These are phyloP conservation scores for Puccinellia tenuiflora DNA, from an alignment of 176 grass and related monocot species.

Conservation along the genomic window DNA sequence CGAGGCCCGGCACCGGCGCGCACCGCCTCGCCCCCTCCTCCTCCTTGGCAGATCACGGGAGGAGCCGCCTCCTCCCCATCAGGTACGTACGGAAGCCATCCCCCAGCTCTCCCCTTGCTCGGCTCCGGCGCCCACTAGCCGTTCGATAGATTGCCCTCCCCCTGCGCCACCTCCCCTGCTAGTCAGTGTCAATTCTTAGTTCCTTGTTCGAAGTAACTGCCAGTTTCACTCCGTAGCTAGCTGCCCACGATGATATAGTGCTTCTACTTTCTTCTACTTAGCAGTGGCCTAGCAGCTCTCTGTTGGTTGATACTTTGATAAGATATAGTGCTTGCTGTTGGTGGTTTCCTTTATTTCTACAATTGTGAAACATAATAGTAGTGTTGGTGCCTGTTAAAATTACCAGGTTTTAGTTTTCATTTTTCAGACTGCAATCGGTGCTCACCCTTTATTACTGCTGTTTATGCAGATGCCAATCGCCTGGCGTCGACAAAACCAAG, in stretches of 20 bases:
- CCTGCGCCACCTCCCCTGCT: neutral
- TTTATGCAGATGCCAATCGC: slow-evolving; percentile 66
- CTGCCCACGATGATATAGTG: too few species aligned
- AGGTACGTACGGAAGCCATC: slow-evolving; percentile 27
- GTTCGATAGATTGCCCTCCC: slow-evolving; percentile 23
- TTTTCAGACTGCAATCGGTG: neutral
- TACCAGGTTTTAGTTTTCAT: neutral
- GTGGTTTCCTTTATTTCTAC: neutral
- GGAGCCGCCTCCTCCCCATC: slow-evolving; percentile 17
- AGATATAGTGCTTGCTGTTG: neutral
- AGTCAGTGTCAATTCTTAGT: neutral
- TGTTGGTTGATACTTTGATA: neutral
- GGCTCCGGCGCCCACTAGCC: neutral
- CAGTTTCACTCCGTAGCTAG: neutral
- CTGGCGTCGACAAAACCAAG: slow-evolving; percentile 67
- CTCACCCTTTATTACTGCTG: neutral
- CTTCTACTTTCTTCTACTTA: too few species aligned
- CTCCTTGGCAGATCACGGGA: slow-evolving; percentile 16
- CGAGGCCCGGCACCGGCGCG: slow-evolving; percentile 15
- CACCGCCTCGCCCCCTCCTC: neutral
- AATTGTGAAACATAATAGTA: neutral
- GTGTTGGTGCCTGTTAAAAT: neutral
- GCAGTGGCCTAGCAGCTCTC: neutral
- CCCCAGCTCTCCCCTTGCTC: neutral
- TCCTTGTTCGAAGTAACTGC: neutral